phyloP scores from a whole-genome alignment of 2,329 filamentous ascomycete genomes.

The Pseudogymnoascus sp. region DNA sequence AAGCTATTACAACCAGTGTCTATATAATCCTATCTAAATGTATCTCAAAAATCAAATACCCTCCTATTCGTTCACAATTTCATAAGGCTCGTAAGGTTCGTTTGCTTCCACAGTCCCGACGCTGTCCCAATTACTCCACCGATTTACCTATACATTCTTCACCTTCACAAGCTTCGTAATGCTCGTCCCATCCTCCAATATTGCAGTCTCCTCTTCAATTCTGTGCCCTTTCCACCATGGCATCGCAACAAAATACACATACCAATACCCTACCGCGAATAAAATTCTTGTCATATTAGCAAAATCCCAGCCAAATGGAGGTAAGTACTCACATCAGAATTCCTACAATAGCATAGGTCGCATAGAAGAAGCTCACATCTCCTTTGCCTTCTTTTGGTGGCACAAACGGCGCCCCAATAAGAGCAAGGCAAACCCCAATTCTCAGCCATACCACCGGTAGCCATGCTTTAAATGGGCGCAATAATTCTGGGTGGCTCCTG shows the following conservation, averaged over 20 bases:
- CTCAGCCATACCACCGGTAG: slow-evolving; percentile 24
- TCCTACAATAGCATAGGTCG: slow-evolving; percentile 46
- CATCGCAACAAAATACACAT: slow-evolving; percentile 53
- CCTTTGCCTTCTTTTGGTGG: slow-evolving; percentile 33
- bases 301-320: not conserved
- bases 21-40: not conserved
- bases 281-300: slow-evolving; percentile 38
- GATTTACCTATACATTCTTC: slow-evolving; percentile 11
- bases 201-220: slow-evolving; percentile 52
- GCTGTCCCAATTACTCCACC: not conserved
- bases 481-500: slow-evolving; percentile 38
- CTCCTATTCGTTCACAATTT: not conserved
- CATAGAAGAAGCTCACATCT: slow-evolving; percentile 41
- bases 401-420: slow-evolving; percentile 30
- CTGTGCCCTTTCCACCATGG: slow-evolving; percentile 51
- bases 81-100: not conserved
- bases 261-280: slow-evolving; percentile 59
- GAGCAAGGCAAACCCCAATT: slow-evolving; percentile 24
- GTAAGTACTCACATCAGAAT: slow-evolving; percentile 40
- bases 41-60: not conserved
- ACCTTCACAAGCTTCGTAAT: slow-evolving; percentile 49
- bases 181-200: slow-evolving; percentile 57
- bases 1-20: not conserved
- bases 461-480: slow-evolving; percentile 25
- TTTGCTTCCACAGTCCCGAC: not conserved